These are phyloP conservation scores for Elongisporangium anandrum DNA, from an alignment of 352 stramenopile genomes.

Conservation along the genomic window DNA sequence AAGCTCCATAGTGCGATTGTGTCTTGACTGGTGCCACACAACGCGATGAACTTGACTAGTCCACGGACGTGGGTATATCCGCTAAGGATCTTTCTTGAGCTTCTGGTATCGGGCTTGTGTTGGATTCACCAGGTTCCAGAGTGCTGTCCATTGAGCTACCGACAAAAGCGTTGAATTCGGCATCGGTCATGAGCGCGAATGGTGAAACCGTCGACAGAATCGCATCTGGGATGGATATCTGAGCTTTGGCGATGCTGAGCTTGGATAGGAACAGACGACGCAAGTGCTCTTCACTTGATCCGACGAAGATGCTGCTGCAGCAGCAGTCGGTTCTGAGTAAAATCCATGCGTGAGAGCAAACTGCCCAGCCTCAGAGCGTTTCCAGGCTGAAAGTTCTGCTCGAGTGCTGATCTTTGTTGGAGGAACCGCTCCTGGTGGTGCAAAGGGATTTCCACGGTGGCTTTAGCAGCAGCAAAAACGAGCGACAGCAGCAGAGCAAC, in stretches of 20 bases:
- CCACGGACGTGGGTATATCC: slow-evolving; percentile 1
- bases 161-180: slow-evolving; percentile 56
- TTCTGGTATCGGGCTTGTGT: background rate
- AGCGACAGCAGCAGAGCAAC: no score
- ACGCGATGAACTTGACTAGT: slow-evolving; percentile 48
- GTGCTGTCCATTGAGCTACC: slow-evolving; percentile 16
- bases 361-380: slow-evolving; percentile 37
- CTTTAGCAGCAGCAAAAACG: no score
- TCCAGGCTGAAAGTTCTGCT: slow-evolving; percentile 44
- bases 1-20: slow-evolving; percentile 95
- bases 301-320: no score
- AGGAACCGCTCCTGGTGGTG: slow-evolving; percentile 20
- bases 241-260: slow-evolving; percentile 40
- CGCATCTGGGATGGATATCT: slow-evolving; percentile 50
- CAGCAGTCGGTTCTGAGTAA: slow-evolving; percentile 5
- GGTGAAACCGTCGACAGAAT: slow-evolving; percentile 62
- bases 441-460: no score
- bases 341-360: slow-evolving; percentile 47
- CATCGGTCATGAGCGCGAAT: slow-evolving; percentile 69
- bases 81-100: slow-evolving; percentile 11
- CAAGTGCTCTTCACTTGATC: slow-evolving; percentile 26
- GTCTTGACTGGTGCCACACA: slow-evolving; percentile 88
- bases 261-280: slow-evolving; percentile 65
- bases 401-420: slow-evolving; percentile 28
- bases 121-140: no score